These are phyloP conservation scores for Amanita inopinata DNA, from an alignment of 768 basidiomycete species.

Conservation along the genomic window DNA sequence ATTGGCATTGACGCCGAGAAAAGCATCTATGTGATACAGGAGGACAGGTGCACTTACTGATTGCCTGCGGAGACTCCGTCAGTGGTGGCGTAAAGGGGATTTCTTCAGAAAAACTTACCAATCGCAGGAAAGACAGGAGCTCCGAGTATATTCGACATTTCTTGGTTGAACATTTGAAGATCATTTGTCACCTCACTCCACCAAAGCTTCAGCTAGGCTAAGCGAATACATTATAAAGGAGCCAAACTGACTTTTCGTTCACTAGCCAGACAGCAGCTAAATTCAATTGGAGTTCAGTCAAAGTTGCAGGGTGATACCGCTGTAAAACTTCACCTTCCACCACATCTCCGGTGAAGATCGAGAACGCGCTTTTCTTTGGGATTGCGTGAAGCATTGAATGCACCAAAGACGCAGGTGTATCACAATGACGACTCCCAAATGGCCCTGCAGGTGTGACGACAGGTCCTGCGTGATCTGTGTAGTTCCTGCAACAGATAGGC, in stretches of 20 bases:
- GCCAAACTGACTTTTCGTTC: slow-evolving; percentile 26
- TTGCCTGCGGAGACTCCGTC: slow-evolving; percentile 28
- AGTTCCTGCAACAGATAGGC: slow-evolving; percentile 52
- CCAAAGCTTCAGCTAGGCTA: background rate
- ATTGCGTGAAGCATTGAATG: slow-evolving; percentile 41
- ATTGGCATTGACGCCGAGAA: background rate
- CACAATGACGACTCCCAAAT: slow-evolving; percentile 40
- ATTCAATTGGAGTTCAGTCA: background rate
- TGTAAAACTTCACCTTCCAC: slow-evolving; percentile 34
- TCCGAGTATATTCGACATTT: slow-evolving; percentile 30
- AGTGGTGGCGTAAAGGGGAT: background rate
- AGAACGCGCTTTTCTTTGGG: slow-evolving; percentile 31
- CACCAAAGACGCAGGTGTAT: slow-evolving; percentile 38
- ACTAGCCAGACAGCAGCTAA: slow-evolving; percentile 43
- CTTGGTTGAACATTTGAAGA: slow-evolving; percentile 34
- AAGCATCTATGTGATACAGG: background rate
- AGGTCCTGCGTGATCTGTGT: slow-evolving; percentile 27
- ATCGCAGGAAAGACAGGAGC: slow-evolving; percentile 39
- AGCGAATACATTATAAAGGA: background rate
- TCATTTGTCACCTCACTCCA: slow-evolving; percentile 38
- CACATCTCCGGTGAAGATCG: slow-evolving; percentile 59
- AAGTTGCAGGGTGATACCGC: background rate
- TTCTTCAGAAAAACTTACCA: slow-evolving; percentile 22
- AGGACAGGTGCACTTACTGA: slow-evolving; percentile 27
- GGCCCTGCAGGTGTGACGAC: slow-evolving; percentile 36